These are phyloP conservation scores for Cryptococcus jaspeensis DNA, from an alignment of 1,284 basidiomycete species.

Conservation along the genomic window DNA sequence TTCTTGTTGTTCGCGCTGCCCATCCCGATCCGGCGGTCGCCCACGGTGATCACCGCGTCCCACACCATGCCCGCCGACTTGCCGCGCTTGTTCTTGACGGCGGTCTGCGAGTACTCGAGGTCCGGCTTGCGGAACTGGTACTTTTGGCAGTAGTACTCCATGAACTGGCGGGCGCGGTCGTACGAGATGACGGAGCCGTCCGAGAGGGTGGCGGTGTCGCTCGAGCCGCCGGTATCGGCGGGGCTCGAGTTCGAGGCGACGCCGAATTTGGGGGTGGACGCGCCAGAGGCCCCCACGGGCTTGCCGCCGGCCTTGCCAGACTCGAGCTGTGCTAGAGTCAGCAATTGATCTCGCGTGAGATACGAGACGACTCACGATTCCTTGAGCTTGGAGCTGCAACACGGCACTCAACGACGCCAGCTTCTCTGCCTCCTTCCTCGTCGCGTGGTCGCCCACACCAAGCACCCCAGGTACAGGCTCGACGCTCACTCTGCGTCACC, in stretches of 20 bases:
- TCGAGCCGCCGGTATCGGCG: constrained; percentile 6
- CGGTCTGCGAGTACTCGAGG: constrained; percentile 58
- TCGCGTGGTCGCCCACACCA: constrained; percentile 63
- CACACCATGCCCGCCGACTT: constrained; percentile 55
- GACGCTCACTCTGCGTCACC: constrained; percentile 34
- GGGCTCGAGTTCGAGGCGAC: too few relatives aligned
- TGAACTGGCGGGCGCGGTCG: constrained; percentile 81
- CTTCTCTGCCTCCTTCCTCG: constrained; percentile 69
- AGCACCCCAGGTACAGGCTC: constrained; percentile 39
- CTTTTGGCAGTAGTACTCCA: constrained; percentile 89
- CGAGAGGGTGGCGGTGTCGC: constrained; percentile 54
- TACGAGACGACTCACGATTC: constrained; percentile 55
- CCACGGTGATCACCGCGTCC: constrained; percentile 81
- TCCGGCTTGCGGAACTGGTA: constrained; percentile 81
- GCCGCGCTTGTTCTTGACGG: constrained; percentile 22
- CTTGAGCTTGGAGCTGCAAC: constrained; percentile 64
- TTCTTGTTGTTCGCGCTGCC: constrained; percentile 74
- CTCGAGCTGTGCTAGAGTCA: constrained; percentile 19
- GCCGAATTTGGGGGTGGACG: background rate
- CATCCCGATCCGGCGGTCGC: constrained; percentile 75
- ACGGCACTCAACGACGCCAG: constrained; percentile 71
- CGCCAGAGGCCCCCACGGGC: constrained; percentile 1
- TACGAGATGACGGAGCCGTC: constrained; percentile 68
- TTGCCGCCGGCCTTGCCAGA: constrained; percentile 16
- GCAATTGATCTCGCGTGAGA: background rate